Evolutionary conservation across 2,329 filamentous ascomycete species (phyloP).

Genomic region (Davidsoniella australis): DNA sequence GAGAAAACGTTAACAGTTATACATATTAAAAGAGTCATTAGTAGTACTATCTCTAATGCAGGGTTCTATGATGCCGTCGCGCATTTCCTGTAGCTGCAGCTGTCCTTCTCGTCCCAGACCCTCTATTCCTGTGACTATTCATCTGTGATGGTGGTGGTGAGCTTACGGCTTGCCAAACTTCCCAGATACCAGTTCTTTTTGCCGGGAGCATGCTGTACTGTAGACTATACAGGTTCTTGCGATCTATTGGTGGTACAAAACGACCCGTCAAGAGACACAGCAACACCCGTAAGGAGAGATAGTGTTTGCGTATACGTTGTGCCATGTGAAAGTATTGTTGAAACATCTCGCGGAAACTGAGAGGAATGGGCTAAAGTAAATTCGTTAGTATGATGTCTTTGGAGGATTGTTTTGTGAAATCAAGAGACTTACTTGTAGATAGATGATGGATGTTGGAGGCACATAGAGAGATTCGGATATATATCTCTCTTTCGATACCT

Average conservation of each 20-base stretch:
- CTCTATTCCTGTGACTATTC: conserved; percentile 16
- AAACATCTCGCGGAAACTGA: conserved; percentile 88
- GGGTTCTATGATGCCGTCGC: conserved; percentile 4
- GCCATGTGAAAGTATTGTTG: conserved; percentile 94
- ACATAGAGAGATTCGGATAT: not conserved
- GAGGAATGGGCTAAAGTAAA: conserved; percentile 54
- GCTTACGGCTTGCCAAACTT: conserved; percentile 67
- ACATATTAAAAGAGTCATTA: too few relatives aligned
- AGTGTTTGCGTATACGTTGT: conserved; percentile 83
- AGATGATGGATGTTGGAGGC: conserved; percentile 62
- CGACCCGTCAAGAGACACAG: conserved; percentile 76
- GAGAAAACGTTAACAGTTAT: too few relatives aligned
- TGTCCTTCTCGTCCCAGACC: conserved; percentile 15
- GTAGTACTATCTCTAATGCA: not conserved
- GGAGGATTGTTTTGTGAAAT: not conserved
- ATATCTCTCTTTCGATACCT: conserved; percentile 19
- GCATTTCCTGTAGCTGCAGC: not conserved
- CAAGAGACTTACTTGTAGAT: conserved; percentile 48
- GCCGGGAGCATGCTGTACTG: conserved; percentile 97
- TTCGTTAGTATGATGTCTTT: conserved; percentile 3
- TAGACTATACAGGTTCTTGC: conserved; percentile 84
- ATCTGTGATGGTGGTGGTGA: conserved; percentile 25
- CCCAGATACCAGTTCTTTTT: conserved; percentile 57
- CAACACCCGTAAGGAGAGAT: conserved; percentile 75
- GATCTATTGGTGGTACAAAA: conserved; percentile 87